Base-by-base conservation (phyloP, 148 eudicot genomes). In the Tetragonia tetragonoides region DNA sequence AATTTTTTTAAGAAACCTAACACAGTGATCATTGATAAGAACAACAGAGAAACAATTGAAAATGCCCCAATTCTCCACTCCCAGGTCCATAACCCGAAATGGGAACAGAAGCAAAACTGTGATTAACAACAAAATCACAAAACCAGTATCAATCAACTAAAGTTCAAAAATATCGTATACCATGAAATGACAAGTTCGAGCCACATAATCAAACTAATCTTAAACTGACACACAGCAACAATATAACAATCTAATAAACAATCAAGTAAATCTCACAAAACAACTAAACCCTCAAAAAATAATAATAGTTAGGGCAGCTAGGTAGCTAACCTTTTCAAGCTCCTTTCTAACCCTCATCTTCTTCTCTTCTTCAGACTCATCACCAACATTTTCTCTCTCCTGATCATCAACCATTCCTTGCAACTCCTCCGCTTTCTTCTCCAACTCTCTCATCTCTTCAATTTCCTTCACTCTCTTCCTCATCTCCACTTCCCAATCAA, bases 401-500 rank as follows among this genome's bases (percentile, higher is more conserved):
- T 86, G 88, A 40, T 80, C 91, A 56, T 67, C 76, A 67, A 82
- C 70, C 76, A 46, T 81, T 38, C 85, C 86, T 79, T 82, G 88
- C 89, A 95, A 72, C 61, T 93, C 97, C 82, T 90, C 91, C 9
- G 97, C 99, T 53, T 87, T 89, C 84, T 83, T 91, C 88, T 95
- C 97, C 89, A 95, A 75, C 84, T 95, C 99, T 59, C 70, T 81
- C 93, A 85, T 86, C 81, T 90, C 97, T 75, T 95, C 96, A 41
- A 88, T 63, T 85, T 91, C 93, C 79, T 87, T 95, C 47, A 92
- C 85, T 84, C 96, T 87, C 85, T 70, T 90, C 85, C 92, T 93
- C 99, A 95, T 90, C 85, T 82, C 89, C 76, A 63, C 79, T 85
- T 91, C 94, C 99, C 99, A 95, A 78, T 87, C 88, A 49, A 90